Percentiles rank a stretch among this genome's conserved stretches.
phyloP scores from a whole-genome alignment of 805 yeast genomes.

The Zygosaccharomyces lentus region DNA sequence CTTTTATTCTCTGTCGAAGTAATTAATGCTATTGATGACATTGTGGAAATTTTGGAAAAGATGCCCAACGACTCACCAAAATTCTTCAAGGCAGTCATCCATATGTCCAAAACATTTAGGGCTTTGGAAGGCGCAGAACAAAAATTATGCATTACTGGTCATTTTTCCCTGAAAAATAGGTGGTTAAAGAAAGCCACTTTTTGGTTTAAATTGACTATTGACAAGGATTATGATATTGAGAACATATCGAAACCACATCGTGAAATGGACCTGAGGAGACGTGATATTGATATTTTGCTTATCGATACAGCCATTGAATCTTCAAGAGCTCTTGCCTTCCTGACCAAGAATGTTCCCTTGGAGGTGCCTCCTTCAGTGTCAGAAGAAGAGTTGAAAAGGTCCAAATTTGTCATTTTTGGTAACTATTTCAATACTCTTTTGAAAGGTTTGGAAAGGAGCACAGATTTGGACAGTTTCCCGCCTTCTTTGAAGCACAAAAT shows the following conservation, averaged over 20 bases:
- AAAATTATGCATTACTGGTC: conserved; percentile 37
- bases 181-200: conserved; percentile 45
- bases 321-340: conserved; percentile 51
- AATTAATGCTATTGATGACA: conserved; percentile 34
- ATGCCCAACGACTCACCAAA: conserved; percentile 25
- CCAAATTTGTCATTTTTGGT: conserved; percentile 59
- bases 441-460: conserved; percentile 40
- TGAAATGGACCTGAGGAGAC: conserved; percentile 34
- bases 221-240: conserved; percentile 36
- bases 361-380: conserved; percentile 55
- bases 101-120: conserved; percentile 34
- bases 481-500: conserved; percentile 49
- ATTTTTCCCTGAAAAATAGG: conserved; percentile 44
- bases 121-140: conserved; percentile 31
- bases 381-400: conserved; percentile 49
- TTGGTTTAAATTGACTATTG: conserved; percentile 54
- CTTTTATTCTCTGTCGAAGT: conserved; percentile 36
- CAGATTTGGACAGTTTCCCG: conserved; percentile 35
- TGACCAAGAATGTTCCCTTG: conserved; percentile 52
- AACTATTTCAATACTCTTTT: conserved; percentile 62
- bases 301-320: conserved; percentile 64
- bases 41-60: conserved; percentile 26
- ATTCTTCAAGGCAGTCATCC: conserved; percentile 33
- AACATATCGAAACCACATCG: conserved; percentile 34
- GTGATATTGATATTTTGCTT: conserved; percentile 46